Base-by-base conservation (phyloP, 495 filamentous ascomycete species). In the Daldinia vernicosa region DNA sequence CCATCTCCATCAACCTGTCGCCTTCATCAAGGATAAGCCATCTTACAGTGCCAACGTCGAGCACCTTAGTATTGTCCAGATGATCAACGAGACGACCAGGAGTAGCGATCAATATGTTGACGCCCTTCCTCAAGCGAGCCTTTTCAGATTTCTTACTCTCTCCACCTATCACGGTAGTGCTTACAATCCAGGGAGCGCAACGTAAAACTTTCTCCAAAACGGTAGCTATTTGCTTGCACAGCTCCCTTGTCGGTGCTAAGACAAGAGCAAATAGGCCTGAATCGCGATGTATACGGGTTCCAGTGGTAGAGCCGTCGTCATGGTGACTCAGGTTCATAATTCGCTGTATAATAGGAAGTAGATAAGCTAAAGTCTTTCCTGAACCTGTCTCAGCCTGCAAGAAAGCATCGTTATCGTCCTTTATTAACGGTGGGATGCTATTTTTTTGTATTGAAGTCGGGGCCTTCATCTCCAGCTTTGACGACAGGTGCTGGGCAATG, bases 131-230 rank as follows among this genome's bases (percentile, higher is more conserved):
- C 69, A 99, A 75, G 50, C 96, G 84, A 28, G 95, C 93, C 77
- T 99, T 99, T 77, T 99, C 95, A 1, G 92, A 94, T 74, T 98
- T 95, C 79, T 98, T 98, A 80, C 94, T 98, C 80, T 98, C 94
- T 24, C 95, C 95, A 77, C 95, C 95, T 69, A 94, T 96, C 12
- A 99, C 94, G 0, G 92, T 95, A 5, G 93, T 93, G 24, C 90
- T 89, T 0, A 98, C 95, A 50, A 99, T 88, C 94, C 94, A 98
- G 2, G 88, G 86, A 33, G 92, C 90, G 64, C 92, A 94, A 54
- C 91, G 88, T 22, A 98, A 82, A 15, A 99, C 79, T 43, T 89
- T 90, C 62, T 95, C 91, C 35, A 98, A 78, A 4, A 98, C 95
- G 2, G 88, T 80, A 5, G 91, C 89, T 58, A 98, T 98, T 80